Evolutionary conservation across 805 yeast genomes (phyloP), one percentile per base, ranked within the genome.

Genomic region (Hemisphaericaspora nanyangensis): DNA sequence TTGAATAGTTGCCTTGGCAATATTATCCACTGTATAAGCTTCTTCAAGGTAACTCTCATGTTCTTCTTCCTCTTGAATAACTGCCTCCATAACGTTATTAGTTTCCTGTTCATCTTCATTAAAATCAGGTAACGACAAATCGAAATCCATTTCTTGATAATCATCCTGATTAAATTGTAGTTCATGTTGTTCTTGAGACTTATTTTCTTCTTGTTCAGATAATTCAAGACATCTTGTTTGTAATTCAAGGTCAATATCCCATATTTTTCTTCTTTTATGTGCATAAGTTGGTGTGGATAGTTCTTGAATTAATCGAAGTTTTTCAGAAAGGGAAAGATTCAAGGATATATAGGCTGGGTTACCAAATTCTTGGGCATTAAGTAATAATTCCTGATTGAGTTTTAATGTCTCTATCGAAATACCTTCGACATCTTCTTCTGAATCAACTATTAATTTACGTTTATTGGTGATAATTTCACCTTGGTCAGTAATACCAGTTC

Each of bases 1-100:
- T 46, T 76, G 72, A 3, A 65, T 55, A 0, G 88, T 80, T 5
- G 80, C 62, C 43, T 68, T 63, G 3, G 79, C 67, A 19, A 66
- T 59, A 18, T 68, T 61, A 20, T 35, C 28, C 11, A 27, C 22
- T 8, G 17, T 26, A 13, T 47, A 66, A 19, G 7, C 15, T 13
- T 37, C 35, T 22, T 46, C 43, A 25, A 41, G 24, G 16, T 24
- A 34, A 31, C 34, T 22, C 36, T 25, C 27, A 27, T 35, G 26
- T 39, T 39, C 19, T 26, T 13, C n/a, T 37, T 43, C 36, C 12
- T 17, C n/a, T 18, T 24, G 27, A 16, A 29, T 10, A 29, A 38
- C 38, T 19, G 34, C 43, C 12, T 38, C 19, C n/a, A 7, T 13
- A 26, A 28, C 26, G 29, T 40, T 18, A 18, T 31, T 47, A 7